Evolutionary conservation across 148 eudicot species (phyloP), one percentile per base, ranked within the genome.

Genomic region (Salicornia ramosissima): DNA sequence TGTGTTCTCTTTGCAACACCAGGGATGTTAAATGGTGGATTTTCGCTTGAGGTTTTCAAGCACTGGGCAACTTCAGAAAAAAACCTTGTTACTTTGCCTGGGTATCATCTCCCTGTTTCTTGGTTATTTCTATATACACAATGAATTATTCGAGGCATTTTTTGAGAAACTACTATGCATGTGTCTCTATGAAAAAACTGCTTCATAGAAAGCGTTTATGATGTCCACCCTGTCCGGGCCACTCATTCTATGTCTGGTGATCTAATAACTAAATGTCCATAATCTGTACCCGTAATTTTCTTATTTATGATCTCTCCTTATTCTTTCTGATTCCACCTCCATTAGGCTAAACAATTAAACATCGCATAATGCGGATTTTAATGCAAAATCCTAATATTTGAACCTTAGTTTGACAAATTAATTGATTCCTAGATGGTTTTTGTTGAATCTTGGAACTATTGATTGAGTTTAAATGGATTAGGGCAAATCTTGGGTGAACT

Each of bases 1-100:
- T 94, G 99, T 77, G 97, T 94, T 80, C 97, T 91, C 43, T 94
- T 94, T 77, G 99, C 99, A 64, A 87, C 99, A 30, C 99, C 99
- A 12, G 99, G 99, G 66, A 91, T 87, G 96, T 70, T 95, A 71
- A 87, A 84, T 62, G 96, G 91, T 33, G 99, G 99, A 18, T 95
- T 95, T 79, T 95, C 99, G 45, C 91, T 91, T 64, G 93, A 95
- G 74, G 96, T 89, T 68, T 91, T 95, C 77, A 95, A 86, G 86
- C 88, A 87, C 47, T 94, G 99, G 99, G 99, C 97, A 71, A 92
- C 97, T 33, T 82, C 77, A 69, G 92, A 87, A 85, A 78, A 59
- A 52, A 94, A 94, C 77, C 99, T 94, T 63, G 79, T 94, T 28
- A 80, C 91, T 45, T 74, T 94, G 55, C 97, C 99, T 26, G 97